Base-by-base conservation (phyloP, 192 early-diverging fungal species). In the Umbelopsis isabellina region DNA sequence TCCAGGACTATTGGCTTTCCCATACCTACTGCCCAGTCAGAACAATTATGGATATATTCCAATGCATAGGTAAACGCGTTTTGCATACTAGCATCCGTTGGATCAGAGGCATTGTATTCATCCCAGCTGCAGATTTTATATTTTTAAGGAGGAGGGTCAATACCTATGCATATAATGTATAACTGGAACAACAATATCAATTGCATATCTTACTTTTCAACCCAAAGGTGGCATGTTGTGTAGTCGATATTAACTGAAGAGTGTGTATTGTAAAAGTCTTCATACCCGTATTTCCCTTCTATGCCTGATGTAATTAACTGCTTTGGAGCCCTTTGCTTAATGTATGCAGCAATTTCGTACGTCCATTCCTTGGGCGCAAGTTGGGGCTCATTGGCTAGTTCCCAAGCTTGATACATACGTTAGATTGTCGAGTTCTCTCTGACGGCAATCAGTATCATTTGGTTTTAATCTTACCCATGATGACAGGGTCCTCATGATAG, bases 301-400 rank as follows among this genome's bases (percentile, higher is more conserved):
- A 85, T 81, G 3, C 90, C 90, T 5, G 81, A 77, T 7, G 90
- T 82, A 1, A 91, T 80, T 64, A 91, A 71, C 68, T 91, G 90
- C 44, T 78, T 66, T 8, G 80, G 69, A n/a, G 81, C 84, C n/a
- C 86, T 61, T 21, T 72, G 33, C 68, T 78, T 82, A 51, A 91
- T 84, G 15, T 72, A 78, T 11, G 46, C 41, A 16, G 89, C 84
- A 25, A 79, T 81, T 0, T 75, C 76, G 30, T 85, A 67, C 45
- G 84, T 83, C 90, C 90, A 91, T 48, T 66, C 61, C n/a, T 46
- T 41, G 6, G 70, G 70, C 18, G 80, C 79, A 12, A 69, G 46
- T 76, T 90, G 88, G 9, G 90, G 90, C 74, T 91, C 90, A 79
- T 91, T 91, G 66, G 85, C 85, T 64, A 91, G 80, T 77, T 91